Evolutionary conservation across 208 protist genomes (phyloP).

Genomic region (Tetramitus jugosus): DNA sequence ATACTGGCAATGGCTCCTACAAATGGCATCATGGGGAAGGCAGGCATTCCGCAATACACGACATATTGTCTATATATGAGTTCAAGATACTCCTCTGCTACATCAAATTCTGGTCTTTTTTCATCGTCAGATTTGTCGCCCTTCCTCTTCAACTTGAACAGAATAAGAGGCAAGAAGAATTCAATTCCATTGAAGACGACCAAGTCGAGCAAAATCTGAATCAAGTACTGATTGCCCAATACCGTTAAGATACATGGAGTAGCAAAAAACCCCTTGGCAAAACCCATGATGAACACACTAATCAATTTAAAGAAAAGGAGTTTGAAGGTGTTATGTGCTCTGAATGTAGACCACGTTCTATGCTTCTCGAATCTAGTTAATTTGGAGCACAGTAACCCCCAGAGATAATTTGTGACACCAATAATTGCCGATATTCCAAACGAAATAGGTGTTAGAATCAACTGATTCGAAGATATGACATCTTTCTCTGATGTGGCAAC

Average conservation of each 20-base stretch:
- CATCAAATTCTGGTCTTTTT: slow-evolving; percentile 24
- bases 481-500: background rate
- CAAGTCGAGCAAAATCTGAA: slow-evolving; percentile 10
- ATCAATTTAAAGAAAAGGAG: slow-evolving; percentile 11
- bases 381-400: background rate
- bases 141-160: background rate
- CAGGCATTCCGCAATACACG: slow-evolving; percentile 5
- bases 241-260: background rate
- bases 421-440: background rate
- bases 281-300: slow-evolving; percentile 6
- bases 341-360: background rate
- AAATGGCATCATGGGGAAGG: background rate
- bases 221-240: slow-evolving; percentile 19
- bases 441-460: background rate
- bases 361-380: slow-evolving; percentile 23
- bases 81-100: slow-evolving; percentile 18
- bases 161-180: background rate
- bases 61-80: slow-evolving; percentile 16
- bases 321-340: background rate
- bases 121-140: background rate
- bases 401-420: background rate
- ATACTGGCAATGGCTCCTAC: background rate
- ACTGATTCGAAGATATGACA: background rate
- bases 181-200: background rate
- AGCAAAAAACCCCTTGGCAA: background rate